Evolutionary conservation across 140 eudicot species (phyloP).

Genomic region (Erigeron philadelphicus): DNA sequence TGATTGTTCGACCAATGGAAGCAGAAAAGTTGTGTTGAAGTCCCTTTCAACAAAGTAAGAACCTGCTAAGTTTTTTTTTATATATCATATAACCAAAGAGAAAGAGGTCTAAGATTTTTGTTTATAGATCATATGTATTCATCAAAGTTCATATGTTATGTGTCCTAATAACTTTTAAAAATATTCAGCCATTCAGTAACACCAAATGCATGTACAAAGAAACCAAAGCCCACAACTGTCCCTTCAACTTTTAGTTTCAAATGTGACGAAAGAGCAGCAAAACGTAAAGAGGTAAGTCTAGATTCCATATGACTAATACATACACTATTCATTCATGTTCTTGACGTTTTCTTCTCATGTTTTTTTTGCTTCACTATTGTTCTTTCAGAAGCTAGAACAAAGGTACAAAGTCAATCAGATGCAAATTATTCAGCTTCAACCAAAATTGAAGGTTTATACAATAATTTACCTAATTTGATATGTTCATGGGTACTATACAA

Average conservation of each 20-base stretch:
- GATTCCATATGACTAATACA: constrained; percentile 4
- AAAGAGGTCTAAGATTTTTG: no score
- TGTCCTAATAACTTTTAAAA: constrained; percentile 4
- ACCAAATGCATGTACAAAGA: constrained; percentile 34
- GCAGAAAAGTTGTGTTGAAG: constrained; percentile 32
- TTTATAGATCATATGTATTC: not conserved
- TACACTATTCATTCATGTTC: not conserved
- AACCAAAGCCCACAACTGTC: constrained; percentile 42
- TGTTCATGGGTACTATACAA: not conserved
- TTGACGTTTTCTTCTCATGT: constrained; percentile 13
- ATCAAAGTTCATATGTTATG: not conserved
- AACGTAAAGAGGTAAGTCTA: constrained; percentile 67
- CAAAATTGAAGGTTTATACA: constrained; percentile 48
- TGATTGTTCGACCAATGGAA: constrained; percentile 19
- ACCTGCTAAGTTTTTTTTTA: not conserved
- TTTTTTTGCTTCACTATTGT: constrained; percentile 30
- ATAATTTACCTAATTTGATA: not conserved
- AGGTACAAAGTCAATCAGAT: constrained; percentile 35
- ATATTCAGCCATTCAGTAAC: constrained; percentile 43
- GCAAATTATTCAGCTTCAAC: constrained; percentile 36
- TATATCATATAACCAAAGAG: no score
- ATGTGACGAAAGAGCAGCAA: constrained; percentile 86
- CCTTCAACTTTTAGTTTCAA: constrained; percentile 55
- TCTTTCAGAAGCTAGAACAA: constrained; percentile 64
- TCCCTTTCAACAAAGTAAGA: constrained; percentile 42